Percentiles rank a stretch among this genome's conserved stretches.
Conservation (phyloP, 345 rosid species). For the Mangifera indica region DNA sequence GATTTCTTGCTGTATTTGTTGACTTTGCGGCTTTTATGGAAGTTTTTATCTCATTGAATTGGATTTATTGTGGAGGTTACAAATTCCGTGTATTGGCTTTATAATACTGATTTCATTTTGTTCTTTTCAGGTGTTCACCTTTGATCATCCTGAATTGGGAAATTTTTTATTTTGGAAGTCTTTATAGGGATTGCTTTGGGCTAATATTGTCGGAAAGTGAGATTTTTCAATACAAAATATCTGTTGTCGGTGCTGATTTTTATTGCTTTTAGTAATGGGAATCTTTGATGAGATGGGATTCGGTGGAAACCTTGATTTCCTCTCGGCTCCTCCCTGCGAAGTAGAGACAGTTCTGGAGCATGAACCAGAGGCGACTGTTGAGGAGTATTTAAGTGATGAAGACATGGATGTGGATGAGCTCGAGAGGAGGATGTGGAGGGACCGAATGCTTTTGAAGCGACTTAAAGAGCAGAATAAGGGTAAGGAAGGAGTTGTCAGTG, state of each 20-base stretch:
- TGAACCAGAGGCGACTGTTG: constrained; percentile 45
- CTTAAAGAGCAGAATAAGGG: constrained; percentile 62
- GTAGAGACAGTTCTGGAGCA: constrained; percentile 35
- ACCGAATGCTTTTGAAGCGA: constrained; percentile 55
- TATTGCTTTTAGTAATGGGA: constrained; percentile 25
- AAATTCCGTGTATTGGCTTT: constrained; percentile 21
- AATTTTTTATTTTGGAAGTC: not conserved
- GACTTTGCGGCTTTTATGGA: constrained; percentile 1
- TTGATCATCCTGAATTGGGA: not conserved
- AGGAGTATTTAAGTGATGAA: constrained; percentile 63
- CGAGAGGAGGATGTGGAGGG: constrained; percentile 82
- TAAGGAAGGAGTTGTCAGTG: constrained; percentile 42
- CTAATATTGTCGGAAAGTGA: not conserved
- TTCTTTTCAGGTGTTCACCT: constrained; percentile 7
- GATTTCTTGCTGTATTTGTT: not conserved
- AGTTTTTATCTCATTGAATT: not conserved
- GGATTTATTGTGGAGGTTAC: constrained; percentile 7
- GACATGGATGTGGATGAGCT: constrained; percentile 73
- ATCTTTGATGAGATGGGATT: constrained; percentile 61
- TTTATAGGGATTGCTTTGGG: not conserved
- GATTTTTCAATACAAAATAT: not conserved
- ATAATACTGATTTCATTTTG: not conserved
- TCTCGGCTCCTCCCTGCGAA: constrained; percentile 38
- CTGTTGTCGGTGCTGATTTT: not conserved
- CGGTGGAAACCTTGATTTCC: constrained; percentile 50